Evolutionary conservation across 1,139 yeast genomes (phyloP), one percentile per base, ranked within the genome.

Genomic region (Suhomyces bribrorum): DNA sequence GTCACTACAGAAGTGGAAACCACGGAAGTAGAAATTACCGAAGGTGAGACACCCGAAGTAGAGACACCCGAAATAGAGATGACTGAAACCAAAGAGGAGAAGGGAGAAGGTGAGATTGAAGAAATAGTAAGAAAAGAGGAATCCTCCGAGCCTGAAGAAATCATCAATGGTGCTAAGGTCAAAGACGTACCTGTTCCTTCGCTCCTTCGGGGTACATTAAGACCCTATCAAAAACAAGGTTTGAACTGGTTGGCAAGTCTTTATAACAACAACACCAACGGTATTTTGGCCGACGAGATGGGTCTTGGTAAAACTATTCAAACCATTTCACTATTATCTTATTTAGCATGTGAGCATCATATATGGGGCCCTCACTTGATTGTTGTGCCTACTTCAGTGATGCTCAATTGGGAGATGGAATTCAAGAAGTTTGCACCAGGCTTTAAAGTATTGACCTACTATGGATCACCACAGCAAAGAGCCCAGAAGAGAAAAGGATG

Each of bases 391-490:
- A 94, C 99, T 0, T 88, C 97, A 14, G 99, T 94, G n/a, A 83
- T 94, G 83, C 79, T 94, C 40, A 94, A 94, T 59, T 94, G 99
- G 99, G 99, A 94, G 60, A 90, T 92, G 97, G 99, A 94, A 59
- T 90, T 94, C 66, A 94, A 92, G 57, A 81, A 96, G 51, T 94
- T 94, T 71, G 97, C 97, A 1, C 99, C 99, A 0, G 99, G 98
- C 0, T 86, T 94, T 61, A 92, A 94, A 59, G 95, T 94, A 2
- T 61, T 94, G 59, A 92, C 98, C 0, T 94, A 94, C 59, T 94
- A 92, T 56, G 99, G 99, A 0, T 83, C 94, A n/a, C 98, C 97
- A 0, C 96, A 87, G 54, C 97, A 94, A 59, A 82, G 99, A 56
- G 92, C 92, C 33, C 94, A 86, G 50, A 94, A 94, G 56, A 80